Conservation (phyloP, 352 stramenopile genomes). For the Plasmopara muralis region DNA sequence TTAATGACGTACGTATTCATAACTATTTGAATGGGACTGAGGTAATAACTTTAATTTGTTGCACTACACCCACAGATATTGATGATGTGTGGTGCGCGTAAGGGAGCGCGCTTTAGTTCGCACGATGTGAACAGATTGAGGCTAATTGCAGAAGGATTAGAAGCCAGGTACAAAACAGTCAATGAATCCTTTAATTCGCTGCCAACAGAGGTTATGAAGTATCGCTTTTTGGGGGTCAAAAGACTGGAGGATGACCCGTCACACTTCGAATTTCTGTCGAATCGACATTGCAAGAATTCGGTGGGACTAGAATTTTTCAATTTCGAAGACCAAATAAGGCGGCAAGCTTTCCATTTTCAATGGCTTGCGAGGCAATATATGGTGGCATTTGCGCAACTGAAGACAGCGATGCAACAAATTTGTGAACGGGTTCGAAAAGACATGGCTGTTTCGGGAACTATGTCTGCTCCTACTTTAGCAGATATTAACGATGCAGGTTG, state of each 20-base stretch:
- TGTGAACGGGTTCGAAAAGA: constrained; percentile 41
- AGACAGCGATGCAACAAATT: constrained; percentile 44
- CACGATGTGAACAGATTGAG: constrained; percentile 58
- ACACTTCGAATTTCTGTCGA: constrained; percentile 34
- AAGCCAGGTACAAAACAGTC: constrained; percentile 41
- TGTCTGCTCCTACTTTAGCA: constrained; percentile 26
- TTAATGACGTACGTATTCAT: constrained; percentile 56
- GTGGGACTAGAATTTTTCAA: constrained; percentile 22
- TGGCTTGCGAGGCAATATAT: constrained; percentile 64
- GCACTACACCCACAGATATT: constrained; percentile 39
- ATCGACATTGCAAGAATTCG: constrained; percentile 21
- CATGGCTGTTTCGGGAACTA: constrained; percentile 23
- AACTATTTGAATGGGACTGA: neutral
- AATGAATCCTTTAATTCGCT: constrained; percentile 49
- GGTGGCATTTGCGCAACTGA: constrained; percentile 44
- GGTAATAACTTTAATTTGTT: constrained; percentile 1
- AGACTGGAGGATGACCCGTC: constrained; percentile 57
- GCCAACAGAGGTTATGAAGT: constrained; percentile 53
- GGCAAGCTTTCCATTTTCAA: constrained; percentile 63
- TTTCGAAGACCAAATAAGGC: constrained; percentile 27
- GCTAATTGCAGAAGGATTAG: constrained; percentile 40
- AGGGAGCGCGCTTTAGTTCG: constrained; percentile 75
- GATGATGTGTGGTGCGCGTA: constrained; percentile 62
- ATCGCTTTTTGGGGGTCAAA: constrained; percentile 46
- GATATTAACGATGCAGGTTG: constrained; percentile 59